Percentiles rank a stretch among this genome's conserved stretches.
Conservation (phyloP, 2,329 filamentous ascomycete species). For the Xylaria sp. region DNA sequence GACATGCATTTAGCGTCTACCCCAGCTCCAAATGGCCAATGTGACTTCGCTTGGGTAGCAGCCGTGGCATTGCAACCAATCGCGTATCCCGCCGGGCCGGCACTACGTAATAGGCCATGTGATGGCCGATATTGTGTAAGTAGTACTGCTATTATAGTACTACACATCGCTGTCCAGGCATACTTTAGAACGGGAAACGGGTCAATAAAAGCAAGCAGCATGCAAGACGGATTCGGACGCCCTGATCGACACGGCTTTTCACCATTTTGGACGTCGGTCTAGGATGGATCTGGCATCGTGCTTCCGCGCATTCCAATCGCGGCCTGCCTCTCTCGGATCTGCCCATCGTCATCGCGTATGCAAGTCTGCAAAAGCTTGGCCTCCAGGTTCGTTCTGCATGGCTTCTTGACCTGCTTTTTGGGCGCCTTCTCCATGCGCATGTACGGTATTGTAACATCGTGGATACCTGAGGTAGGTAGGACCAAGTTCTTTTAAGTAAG, state of each 20-base stretch:
- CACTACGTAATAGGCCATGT: conserved; percentile 32
- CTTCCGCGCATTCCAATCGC: conserved; percentile 24
- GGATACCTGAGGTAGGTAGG: background rate
- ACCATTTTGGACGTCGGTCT: conserved; percentile 7
- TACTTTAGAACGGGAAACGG: conserved; percentile 1
- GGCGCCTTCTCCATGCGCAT: conserved; percentile 13
- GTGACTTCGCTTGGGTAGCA: conserved; percentile 27
- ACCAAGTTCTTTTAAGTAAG: background rate
- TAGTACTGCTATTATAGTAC: background rate
- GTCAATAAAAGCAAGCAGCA: conserved; percentile 19
- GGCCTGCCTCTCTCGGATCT: conserved; percentile 28
- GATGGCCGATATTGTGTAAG: background rate
- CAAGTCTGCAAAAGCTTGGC: conserved; percentile 23
- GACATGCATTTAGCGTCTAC: conserved; percentile 7
- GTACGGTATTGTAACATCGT: conserved; percentile 23
- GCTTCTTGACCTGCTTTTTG: conserved; percentile 25
- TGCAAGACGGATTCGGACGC: conserved; percentile 18
- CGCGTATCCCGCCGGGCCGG: conserved; percentile 2
- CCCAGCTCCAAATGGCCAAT: conserved; percentile 5
- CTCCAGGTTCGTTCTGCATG: conserved; percentile 15
- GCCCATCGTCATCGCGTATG: conserved; percentile 22
- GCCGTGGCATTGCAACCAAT: conserved; percentile 26
- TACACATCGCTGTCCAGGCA: background rate
- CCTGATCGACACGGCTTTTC: conserved; percentile 23
- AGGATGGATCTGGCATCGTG: conserved; percentile 31